phyloP scores from a whole-genome alignment of 805 yeast species.

The Candida gorgasii region DNA sequence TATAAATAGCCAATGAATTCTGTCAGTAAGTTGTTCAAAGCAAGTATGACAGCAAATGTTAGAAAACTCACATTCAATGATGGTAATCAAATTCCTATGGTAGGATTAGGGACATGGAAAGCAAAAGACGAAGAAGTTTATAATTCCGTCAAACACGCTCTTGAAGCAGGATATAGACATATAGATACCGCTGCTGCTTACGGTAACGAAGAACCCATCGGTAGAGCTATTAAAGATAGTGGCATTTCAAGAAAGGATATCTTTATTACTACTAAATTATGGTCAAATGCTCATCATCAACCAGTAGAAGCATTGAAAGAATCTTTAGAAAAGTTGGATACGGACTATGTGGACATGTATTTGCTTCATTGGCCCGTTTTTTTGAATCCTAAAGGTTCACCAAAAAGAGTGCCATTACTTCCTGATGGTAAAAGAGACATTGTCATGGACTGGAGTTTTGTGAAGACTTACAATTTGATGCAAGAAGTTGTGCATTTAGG shows the following conservation, averaged over 20 bases:
- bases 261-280: slow-evolving; percentile 71
- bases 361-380: slow-evolving; percentile 79
- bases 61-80: slow-evolving; percentile 47
- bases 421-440: slow-evolving; percentile 39
- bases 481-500: slow-evolving; percentile 58
- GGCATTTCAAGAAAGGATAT: slow-evolving; percentile 65
- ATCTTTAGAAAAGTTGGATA: slow-evolving; percentile 61
- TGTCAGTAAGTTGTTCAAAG: no score
- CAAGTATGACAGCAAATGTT: slow-evolving; percentile 8
- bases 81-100: slow-evolving; percentile 59
- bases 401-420: slow-evolving; percentile 32
- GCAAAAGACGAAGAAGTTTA: slow-evolving; percentile 55
- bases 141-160: slow-evolving; percentile 57
- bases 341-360: slow-evolving; percentile 78
- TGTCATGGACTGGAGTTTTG: slow-evolving; percentile 37
- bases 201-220: slow-evolving; percentile 65
- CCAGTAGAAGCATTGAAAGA: slow-evolving; percentile 55
- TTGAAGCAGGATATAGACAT: slow-evolving; percentile 67
- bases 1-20: no score
- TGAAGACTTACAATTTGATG: slow-evolving; percentile 56
- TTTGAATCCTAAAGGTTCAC: slow-evolving; percentile 40
- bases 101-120: slow-evolving; percentile 75
- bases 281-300: slow-evolving; percentile 54
- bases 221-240: slow-evolving; percentile 52
- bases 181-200: slow-evolving; percentile 77